These are phyloP conservation scores for Fusarium guadeloupense DNA, from an alignment of 2,329 filamentous ascomycete genomes.

Conservation along the genomic window DNA sequence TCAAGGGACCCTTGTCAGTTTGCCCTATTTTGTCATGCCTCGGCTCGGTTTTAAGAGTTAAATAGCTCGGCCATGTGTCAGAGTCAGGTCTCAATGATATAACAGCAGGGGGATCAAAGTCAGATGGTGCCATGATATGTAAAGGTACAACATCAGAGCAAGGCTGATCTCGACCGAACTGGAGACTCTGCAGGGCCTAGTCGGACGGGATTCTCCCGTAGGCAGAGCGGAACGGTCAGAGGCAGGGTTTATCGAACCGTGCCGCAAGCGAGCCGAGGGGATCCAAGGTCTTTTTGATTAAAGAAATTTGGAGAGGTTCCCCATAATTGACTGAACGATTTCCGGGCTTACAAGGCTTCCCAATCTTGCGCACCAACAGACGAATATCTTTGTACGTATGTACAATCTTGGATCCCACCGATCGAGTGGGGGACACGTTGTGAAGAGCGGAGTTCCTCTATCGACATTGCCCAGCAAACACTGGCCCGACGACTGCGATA, in stretches of 20 bases:
- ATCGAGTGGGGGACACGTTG: constrained; percentile 18
- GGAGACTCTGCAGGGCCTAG: not conserved
- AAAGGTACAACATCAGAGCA: not conserved
- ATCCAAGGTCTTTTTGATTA: constrained; percentile 2
- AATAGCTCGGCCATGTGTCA: constrained; percentile 17
- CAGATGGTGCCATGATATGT: too few relatives aligned
- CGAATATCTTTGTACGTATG: constrained; percentile 1
- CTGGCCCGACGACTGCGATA: too few relatives aligned
- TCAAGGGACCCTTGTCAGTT: constrained; percentile 11
- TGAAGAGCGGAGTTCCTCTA: constrained; percentile 9
- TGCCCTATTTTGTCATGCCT: constrained; percentile 17
- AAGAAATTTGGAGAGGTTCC: not conserved
- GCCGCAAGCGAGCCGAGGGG: constrained; percentile 21
- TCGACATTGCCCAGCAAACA: too few relatives aligned
- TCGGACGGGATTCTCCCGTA: not conserved
- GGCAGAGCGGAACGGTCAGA: constrained; percentile 1
- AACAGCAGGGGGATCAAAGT: not conserved
- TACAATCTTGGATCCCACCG: constrained; percentile 1
- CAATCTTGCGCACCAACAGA: constrained; percentile 10
- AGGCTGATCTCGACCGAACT: not conserved
- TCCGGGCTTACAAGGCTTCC: not conserved
- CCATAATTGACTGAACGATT: constrained; percentile 15
- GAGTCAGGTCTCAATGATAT: not conserved
- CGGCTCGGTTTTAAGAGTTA: constrained; percentile 4
- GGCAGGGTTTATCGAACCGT: constrained; percentile 17